Base-by-base conservation (phyloP, 257 asterid species). In the Knoxia roxburghii region DNA sequence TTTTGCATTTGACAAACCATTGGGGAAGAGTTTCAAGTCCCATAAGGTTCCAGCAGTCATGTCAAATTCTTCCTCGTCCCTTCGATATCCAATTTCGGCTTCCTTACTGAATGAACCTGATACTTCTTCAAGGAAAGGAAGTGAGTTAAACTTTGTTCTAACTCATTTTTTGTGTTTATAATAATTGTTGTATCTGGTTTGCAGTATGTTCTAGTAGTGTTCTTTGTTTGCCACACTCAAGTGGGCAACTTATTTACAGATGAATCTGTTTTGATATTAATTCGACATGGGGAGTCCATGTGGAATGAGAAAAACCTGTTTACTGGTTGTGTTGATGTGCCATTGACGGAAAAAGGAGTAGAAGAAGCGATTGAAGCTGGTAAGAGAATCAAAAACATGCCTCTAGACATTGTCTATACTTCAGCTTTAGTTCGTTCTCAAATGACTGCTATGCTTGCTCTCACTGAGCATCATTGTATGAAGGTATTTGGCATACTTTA, bases 371-470 rank as follows among this genome's bases (percentile, higher is more conserved):
- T 89, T 74, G 98, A 91, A 81, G 98, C 91, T 37, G 98, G 98
- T 72, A 91, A 83, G 69, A 82, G 98, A 73, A 89, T 91, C 50
- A 81, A 84, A 52, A 82, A 83, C 73, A 65, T 85, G 54, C 98
- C 98, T 53, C 79, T 91, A 78, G 98, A 89, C 68, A 77, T 89
- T 57, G 84, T 91, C 77, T 91, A 84, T 73, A 87, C 85, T 18
- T 91, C 98, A 4, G 93, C 95, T 7, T 77, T 91, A 78, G 73
- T 91, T 73, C 96, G 96, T 73, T 85, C 98, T 65, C 96, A 91
- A 79, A 91, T 91, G 98, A 91, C 98, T 1, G 90, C 96, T 33
- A 89, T 91, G 96, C 96, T 87, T 62, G 94, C 96, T 68, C 89
- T 91, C 32, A 91, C 95, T 27, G 83, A 91, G 61, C 96, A 91